Conservation (phyloP, 768 basidiomycete genomes). For the Filobasidium floriforme region DNA sequence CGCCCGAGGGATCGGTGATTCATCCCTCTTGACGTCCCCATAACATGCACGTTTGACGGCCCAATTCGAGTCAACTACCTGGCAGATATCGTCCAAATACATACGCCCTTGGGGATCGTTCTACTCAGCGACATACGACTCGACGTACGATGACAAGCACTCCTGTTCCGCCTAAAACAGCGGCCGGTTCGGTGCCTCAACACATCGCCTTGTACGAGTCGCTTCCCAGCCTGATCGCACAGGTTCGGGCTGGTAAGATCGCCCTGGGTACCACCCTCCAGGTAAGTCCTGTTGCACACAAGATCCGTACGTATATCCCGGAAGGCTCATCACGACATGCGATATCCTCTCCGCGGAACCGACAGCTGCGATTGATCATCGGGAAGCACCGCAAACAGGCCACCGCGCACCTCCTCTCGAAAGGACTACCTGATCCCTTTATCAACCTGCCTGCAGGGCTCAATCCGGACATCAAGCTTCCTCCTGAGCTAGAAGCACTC, state of each 20-base stretch:
- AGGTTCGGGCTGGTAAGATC: background rate
- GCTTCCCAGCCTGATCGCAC: background rate
- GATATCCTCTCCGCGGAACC: background rate
- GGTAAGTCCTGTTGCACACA: no score
- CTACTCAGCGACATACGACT: no score
- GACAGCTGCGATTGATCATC: slow-evolving; percentile 1
- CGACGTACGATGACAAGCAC: background rate
- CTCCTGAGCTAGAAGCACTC: background rate
- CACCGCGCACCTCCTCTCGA: background rate
- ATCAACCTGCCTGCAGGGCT: background rate
- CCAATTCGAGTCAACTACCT: no score
- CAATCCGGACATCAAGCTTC: background rate
- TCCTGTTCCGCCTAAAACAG: background rate
- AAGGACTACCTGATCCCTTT: slow-evolving; percentile 1
- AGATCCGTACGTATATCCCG: no score
- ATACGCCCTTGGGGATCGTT: no score
- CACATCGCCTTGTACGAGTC: background rate
- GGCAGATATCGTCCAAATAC: no score
- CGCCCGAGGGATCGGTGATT: no score
- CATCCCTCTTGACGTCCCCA: no score
- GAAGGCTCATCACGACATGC: no score
- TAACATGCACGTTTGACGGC: no score
- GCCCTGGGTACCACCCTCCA: background rate
- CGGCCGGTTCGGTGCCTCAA: background rate
- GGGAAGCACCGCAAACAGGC: slow-evolving; percentile 4